Conservation (phyloP, 1,139 yeast species). For the Nakaseomyces sp. region DNA sequence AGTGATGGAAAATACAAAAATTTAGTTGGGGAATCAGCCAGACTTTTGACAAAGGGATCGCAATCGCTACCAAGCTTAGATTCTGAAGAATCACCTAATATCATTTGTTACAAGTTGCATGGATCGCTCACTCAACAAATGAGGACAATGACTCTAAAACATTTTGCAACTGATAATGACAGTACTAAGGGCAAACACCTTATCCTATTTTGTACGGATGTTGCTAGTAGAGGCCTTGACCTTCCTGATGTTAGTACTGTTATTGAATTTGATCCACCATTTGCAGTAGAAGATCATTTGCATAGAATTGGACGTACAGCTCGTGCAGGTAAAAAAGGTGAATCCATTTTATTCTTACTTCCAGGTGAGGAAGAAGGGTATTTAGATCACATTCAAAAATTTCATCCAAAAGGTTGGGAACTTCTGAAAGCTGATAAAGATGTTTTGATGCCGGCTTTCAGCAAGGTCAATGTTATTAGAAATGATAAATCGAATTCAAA, state of each 20-base stretch:
- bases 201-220: conserved; percentile 74
- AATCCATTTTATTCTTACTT: conserved; percentile 61
- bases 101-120: conserved; percentile 68
- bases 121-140: conserved; percentile 81
- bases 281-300: conserved; percentile 60
- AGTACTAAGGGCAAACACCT: conserved; percentile 41
- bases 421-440: conserved; percentile 44
- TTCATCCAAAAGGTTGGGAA: conserved; percentile 59
- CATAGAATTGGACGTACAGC: conserved; percentile 72
- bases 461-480: conserved; percentile 35
- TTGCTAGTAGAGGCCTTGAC: conserved; percentile 66
- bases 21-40: conserved; percentile 40
- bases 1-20: conserved; percentile 21
- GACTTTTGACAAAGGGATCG: conserved; percentile 26
- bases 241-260: conserved; percentile 57
- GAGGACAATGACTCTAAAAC: conserved; percentile 66
- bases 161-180: conserved; percentile 41
- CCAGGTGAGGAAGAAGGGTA: conserved; percentile 89
- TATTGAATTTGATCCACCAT: conserved; percentile 63
- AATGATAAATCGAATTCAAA: conserved; percentile 26
- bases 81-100: conserved; percentile 29
- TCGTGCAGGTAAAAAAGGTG: conserved; percentile 60
- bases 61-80: conserved; percentile 30
- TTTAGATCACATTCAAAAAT: conserved; percentile 45
- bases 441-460: conserved; percentile 53